Evolutionary conservation across 1,284 basidiomycete species (phyloP), one percentile per base, ranked within the genome.

Genomic region (Rugosomyces carneus): DNA sequence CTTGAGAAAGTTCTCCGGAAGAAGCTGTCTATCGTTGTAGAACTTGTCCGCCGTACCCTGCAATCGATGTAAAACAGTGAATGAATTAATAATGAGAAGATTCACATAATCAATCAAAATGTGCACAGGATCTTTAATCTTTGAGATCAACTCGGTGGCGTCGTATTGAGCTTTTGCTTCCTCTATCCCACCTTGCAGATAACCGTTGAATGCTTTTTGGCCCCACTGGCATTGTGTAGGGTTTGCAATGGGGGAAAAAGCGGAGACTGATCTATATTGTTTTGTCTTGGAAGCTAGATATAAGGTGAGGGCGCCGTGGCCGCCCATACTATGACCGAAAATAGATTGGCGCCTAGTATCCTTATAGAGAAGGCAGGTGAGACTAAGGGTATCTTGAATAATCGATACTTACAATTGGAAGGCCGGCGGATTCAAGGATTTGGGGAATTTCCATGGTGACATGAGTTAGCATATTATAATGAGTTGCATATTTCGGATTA

Each of bases 381-480:
- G 21, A 15, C 18, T 41, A 34, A 21, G 6, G 15, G n/a, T 13
- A 23, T 26, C 16, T n/a, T 11, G 34, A 5, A 34, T 15, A 18
- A 31, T 44, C 32, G 37, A 7, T 40, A 65, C 75, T 49, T 56
- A 86, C 84, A 52, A 89, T 69, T 2, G 73, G 86, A 40, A 93
- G 65, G 2, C 75, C 77, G 13, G 83, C 79, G 6, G 75, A 73
- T 58, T 80, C 75, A 45, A 97, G 75, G 18, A 89, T 76, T 53
- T 76, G 66, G 11, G 93, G 93, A 26, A 97, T 70, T 70, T 97
- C 94, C 44, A 81, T 63, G 7, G 84, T 84, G 54, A 97, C 72
- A 57, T 90, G 81, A 19, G 82, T 83, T 53, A 86, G 78, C 93
- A 96, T 96, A 66, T 91, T 92, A 67, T 97, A 96, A 65, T 93